Evolutionary conservation across 148 eudicot genomes (phyloP), one percentile per base, ranked within the genome.

Genomic region (Talinum fruticosum): DNA sequence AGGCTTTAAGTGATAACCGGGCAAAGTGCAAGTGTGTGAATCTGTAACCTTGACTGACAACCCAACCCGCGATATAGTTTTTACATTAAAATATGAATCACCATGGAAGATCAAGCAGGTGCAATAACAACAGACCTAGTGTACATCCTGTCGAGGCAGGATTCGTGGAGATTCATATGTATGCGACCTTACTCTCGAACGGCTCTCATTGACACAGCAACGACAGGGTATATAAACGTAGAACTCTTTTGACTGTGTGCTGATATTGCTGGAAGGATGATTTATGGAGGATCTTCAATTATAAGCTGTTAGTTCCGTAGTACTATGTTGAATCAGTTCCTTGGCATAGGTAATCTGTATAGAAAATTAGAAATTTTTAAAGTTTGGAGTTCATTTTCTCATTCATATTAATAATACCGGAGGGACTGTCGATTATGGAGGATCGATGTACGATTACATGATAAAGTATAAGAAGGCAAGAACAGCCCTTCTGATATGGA

Each of bases 1-100:
- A 93, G 97, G 81, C 61, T 24, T 77, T 93, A n/a, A 87, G 78
- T 12, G 92, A 89, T 74, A 78, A 29, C 47, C 90, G 93, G 26
- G 89, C 91, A 37, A 93, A 80, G 75, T 93, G 97, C 93, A 88
- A 62, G 80, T 93, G 97, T 72, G 78, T 86, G 23, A 82, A 83
- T 29, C 79, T 69, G 64, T 80, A 76, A 81, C 67, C 29, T 10
- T 80, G 77, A 35, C 30, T 19, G 57, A 70, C 57, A 75, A 44
- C 82, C 49, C 79, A 76, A 38, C 66, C 74, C 12, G 38, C 34
- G 5, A 28, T 8, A 37, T 69, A 75, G 77, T 47, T 72, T n/a
- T 8, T 62, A 28, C 18, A 28, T 62, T 62, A 62, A 15, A 12
- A 62, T 28, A 62, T 29, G 3, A 62, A 57, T 57, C 7, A 18